These are phyloP conservation scores for Nitzschia palea DNA, from an alignment of 108 stramenopile genomes.

Conservation along the genomic window DNA sequence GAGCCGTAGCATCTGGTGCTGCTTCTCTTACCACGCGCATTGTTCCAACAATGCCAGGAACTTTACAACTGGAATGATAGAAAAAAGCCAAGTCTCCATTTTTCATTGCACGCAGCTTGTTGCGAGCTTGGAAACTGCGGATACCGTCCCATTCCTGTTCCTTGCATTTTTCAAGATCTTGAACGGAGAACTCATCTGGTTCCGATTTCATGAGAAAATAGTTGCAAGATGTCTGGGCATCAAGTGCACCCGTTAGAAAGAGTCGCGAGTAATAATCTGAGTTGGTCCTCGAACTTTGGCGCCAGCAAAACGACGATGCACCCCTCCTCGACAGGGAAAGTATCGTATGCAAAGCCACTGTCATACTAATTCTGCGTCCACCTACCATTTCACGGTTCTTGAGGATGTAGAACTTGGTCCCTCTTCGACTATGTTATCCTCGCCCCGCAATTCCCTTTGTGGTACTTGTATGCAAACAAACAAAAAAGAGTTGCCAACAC, in stretches of 20 bases:
- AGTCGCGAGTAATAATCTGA: no score
- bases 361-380: background rate
- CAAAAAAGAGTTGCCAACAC: no score
- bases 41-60: slow-evolving; percentile 51
- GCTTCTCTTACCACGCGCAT: slow-evolving; percentile 34
- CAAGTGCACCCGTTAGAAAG: background rate
- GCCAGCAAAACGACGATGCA: no score
- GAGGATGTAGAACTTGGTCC: no score
- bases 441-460: no score
- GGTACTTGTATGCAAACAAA: no score
- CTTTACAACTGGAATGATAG: slow-evolving; percentile 50
- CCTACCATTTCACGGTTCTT: background rate
- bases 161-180: slow-evolving; percentile 22
- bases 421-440: no score
- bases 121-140: slow-evolving; percentile 58
- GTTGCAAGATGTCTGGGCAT: background rate
- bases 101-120: slow-evolving; percentile 45
- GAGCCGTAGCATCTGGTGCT: slow-evolving; percentile 46
- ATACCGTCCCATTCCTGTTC: slow-evolving; percentile 58
- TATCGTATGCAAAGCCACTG: no score
- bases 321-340: no score
- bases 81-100: slow-evolving; percentile 49
- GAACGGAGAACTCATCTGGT: slow-evolving; percentile 51
- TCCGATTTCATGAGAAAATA: slow-evolving; percentile 55
- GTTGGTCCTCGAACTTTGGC: no score